These are phyloP conservation scores for Dipteronia sinensis DNA, from an alignment of 345 rosid species.

Conservation along the genomic window DNA sequence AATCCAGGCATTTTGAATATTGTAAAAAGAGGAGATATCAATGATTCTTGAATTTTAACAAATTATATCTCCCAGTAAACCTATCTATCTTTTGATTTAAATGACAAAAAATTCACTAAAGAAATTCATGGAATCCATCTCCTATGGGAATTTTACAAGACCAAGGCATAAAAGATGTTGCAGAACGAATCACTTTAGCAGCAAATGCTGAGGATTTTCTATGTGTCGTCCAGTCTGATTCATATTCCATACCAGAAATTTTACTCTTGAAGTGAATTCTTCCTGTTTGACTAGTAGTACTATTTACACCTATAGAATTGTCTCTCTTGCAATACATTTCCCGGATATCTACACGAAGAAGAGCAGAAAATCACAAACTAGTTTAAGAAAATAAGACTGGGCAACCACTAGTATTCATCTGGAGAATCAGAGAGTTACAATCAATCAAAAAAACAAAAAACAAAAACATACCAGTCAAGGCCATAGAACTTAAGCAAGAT, in stretches of 20 bases:
- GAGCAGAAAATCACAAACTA: not conserved
- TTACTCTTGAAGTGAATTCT: slow-evolving; percentile 28
- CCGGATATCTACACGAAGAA: slow-evolving; percentile 34
- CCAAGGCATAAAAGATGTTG: slow-evolving; percentile 75
- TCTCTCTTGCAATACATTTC: slow-evolving; percentile 58
- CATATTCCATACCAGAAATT: slow-evolving; percentile 76
- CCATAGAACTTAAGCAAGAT: slow-evolving; percentile 38
- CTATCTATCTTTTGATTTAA: slow-evolving; percentile 29
- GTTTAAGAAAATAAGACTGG: not conserved
- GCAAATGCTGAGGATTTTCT: slow-evolving; percentile 52
- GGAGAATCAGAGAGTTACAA: not conserved
- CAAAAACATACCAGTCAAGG: slow-evolving; percentile 48
- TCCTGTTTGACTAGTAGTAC: slow-evolving; percentile 28
- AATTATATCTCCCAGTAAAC: slow-evolving; percentile 33
- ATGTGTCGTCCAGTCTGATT: slow-evolving; percentile 58
- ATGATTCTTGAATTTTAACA: slow-evolving; percentile 22
- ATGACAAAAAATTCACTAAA: slow-evolving; percentile 35
- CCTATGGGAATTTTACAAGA: slow-evolving; percentile 82
- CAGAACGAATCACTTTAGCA: slow-evolving; percentile 59
- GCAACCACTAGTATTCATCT: not conserved
- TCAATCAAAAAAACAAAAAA: not conserved
- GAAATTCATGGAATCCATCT: slow-evolving; percentile 77
- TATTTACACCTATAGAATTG: slow-evolving; percentile 31
- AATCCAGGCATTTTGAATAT: slow-evolving; percentile 47
- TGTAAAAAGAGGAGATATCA: slow-evolving; percentile 16